Conservation (phyloP, 345 rosid genomes). For the Dipteronia dyeriana region DNA sequence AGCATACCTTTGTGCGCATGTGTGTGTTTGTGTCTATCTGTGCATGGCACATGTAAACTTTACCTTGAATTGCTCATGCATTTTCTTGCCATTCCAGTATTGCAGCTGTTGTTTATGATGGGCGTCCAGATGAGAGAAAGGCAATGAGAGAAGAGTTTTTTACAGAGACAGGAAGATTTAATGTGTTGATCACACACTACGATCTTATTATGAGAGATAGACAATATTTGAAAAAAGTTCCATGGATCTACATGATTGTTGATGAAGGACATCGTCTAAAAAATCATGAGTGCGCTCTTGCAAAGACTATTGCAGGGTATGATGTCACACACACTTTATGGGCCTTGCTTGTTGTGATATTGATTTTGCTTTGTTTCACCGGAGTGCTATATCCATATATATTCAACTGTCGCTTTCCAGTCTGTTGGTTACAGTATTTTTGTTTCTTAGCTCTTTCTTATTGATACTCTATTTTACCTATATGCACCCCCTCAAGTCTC, state of each 20-base stretch:
- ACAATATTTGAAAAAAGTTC: conserved; percentile 85
- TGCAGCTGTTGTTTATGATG: conserved; percentile 90
- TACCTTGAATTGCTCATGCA: conserved; percentile 21
- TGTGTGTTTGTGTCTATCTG: background rate
- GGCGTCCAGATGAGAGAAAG: conserved; percentile 95
- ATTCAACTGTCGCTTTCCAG: background rate
- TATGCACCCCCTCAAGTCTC: background rate
- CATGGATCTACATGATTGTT: conserved; percentile 93
- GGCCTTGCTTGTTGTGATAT: conserved; percentile 9
- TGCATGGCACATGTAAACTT: background rate
- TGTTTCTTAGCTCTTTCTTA: background rate
- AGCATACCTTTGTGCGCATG: conserved; percentile 2
- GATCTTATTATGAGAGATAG: conserved; percentile 98
- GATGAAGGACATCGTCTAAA: conserved; percentile 99
- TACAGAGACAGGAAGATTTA: conserved; percentile 63
- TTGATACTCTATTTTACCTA: background rate
- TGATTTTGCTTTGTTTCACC: background rate
- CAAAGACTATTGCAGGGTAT: conserved; percentile 90
- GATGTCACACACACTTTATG: conserved; percentile 14
- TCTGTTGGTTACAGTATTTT: background rate
- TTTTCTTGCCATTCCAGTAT: conserved; percentile 58
- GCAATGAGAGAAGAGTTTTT: conserved; percentile 70
- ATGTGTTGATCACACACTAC: conserved; percentile 92
- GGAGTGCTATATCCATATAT: background rate
- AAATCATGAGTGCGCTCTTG: conserved; percentile 94